phyloP scores from a whole-genome alignment of 1,284 basidiomycete species.

The Puccinia triticina region DNA sequence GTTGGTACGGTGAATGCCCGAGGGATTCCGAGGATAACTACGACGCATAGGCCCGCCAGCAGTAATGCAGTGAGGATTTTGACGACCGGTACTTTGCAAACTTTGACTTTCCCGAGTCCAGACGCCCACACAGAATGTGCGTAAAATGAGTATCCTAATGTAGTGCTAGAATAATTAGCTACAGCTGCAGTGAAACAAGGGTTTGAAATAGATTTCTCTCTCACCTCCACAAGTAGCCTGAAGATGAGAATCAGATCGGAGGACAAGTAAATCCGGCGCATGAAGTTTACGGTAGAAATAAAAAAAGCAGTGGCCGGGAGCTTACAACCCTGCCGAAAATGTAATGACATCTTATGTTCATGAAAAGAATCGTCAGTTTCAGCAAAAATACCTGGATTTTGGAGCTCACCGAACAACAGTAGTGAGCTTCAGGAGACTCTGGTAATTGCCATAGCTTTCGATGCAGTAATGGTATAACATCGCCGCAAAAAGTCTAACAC shows the following conservation, averaged over 20 bases:
- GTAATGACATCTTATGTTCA: conserved; percentile 12
- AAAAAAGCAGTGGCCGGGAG: not conserved
- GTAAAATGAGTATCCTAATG: conserved; percentile 17
- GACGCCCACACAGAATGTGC: conserved; percentile 12
- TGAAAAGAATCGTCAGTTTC: not conserved
- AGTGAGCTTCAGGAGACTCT: not conserved
- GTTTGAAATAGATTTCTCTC: not conserved
- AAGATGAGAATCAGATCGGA: not conserved
- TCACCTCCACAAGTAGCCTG: conserved; percentile 14
- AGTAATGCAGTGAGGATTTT: not conserved
- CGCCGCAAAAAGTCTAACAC: not conserved
- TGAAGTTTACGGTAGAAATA: not conserved
- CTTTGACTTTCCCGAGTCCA: not conserved
- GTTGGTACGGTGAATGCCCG: not conserved
- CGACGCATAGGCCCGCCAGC: not conserved
- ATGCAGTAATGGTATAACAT: conserved; percentile 32
- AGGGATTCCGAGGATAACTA: not conserved
- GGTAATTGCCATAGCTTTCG: conserved; percentile 29
- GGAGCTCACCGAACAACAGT: conserved; percentile 11
- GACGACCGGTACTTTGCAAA: conserved; percentile 18
- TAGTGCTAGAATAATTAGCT: not conserved
- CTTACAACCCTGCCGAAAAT: conserved; percentile 23
- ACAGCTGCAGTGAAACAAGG: not conserved
- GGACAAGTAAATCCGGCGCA: not conserved
- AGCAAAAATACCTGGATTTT: not conserved